These are phyloP conservation scores for Trifolium pratense DNA, from an alignment of 306 rosid genomes.

Conservation along the genomic window DNA sequence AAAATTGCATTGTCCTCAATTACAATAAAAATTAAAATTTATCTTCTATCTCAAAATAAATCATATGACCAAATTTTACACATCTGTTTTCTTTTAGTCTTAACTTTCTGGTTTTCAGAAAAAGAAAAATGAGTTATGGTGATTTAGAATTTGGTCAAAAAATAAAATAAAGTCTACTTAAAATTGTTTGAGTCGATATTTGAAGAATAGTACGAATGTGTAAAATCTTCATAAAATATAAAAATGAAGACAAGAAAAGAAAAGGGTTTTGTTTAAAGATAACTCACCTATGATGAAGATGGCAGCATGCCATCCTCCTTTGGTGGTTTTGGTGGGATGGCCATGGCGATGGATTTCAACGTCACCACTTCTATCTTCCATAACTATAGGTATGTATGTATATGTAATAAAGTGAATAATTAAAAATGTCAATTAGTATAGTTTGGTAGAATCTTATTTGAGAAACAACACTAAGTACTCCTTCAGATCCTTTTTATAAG, in stretches of 20 bases:
- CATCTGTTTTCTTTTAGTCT: background rate
- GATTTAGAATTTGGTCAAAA: background rate
- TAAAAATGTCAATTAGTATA: background rate
- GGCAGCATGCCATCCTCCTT: slow-evolving; percentile 57
- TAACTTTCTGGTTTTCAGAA: background rate
- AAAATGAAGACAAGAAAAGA: background rate
- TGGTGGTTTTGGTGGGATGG: background rate
- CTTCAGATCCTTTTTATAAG: too few relatives aligned
- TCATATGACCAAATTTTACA: too few relatives aligned
- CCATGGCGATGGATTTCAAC: background rate
- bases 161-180: too few relatives aligned
- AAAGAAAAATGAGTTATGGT: background rate
- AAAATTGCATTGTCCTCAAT: background rate
- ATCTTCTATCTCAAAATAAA: background rate
- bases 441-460: background rate
- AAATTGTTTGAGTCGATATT: too few relatives aligned
- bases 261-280: background rate
- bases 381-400: background rate
- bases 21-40: background rate
- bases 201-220: too few relatives aligned
- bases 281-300: slow-evolving; percentile 49
- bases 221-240: background rate
- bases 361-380: background rate
- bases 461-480: too few relatives aligned
- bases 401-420: background rate